Conservation (phyloP, 1,284 basidiomycete genomes). For the Kalmanozyma brasiliensis region DNA sequence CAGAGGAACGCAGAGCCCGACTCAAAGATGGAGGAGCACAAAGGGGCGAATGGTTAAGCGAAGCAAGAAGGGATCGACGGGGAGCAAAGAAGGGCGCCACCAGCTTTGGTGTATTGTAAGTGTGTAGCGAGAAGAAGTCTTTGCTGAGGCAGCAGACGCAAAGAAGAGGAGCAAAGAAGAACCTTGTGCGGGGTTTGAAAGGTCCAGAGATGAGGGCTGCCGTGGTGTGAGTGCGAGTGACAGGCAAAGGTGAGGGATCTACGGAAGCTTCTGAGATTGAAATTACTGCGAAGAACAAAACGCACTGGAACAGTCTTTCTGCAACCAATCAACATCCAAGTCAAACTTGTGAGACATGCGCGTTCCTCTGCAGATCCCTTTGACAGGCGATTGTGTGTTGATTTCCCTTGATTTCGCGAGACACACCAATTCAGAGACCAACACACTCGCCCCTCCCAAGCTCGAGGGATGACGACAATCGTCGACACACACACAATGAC, state of each 20-base stretch:
- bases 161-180: constrained; percentile 2
- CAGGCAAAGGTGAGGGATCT: too few species aligned
- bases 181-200: not conserved
- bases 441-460: not conserved
- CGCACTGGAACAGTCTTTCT: not conserved
- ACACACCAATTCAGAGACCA: not conserved
- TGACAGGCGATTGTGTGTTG: too few species aligned
- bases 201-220: constrained; percentile 2
- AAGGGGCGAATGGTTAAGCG: too few species aligned
- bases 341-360: too few species aligned
- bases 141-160: not conserved
- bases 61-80: too few species aligned
- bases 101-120: too few species aligned
- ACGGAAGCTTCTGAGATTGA: too few species aligned
- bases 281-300: not conserved
- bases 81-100: too few species aligned
- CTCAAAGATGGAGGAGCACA: too few species aligned
- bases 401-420: not conserved
- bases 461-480: not conserved
- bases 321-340: constrained; percentile 6
- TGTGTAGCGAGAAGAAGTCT: too few species aligned
- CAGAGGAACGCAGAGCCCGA: constrained; percentile 6
- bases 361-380: not conserved
- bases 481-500: not conserved
- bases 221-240: not conserved